Base-by-base conservation (phyloP, 2,329 filamentous ascomycete genomes). In the Biscogniauxia mediterranea region DNA sequence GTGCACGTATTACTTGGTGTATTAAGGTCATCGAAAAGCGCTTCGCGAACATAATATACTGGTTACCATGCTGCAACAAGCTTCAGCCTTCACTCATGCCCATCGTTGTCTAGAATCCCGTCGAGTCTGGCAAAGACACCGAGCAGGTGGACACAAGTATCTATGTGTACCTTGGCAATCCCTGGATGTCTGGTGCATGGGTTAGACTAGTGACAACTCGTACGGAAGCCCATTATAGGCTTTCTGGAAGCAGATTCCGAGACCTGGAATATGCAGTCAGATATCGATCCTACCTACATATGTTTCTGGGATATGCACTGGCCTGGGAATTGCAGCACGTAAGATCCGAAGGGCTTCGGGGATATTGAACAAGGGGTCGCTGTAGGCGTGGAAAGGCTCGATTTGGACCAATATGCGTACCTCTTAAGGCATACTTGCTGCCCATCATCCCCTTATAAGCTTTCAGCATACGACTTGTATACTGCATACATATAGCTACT, bases 121-220 rank as follows among this genome's bases (percentile, higher is more conserved):
- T 55, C 60, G 59, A 65, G 58, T 55, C 56, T 32, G 55, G 58
- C 62, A 58, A 59, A 59, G 57, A 62, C 55, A 54, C 21, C 52
- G 49, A 32, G 53, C 32, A 58, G 61, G 57, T 61, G 52, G 52
- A 52, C 55, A 38, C 54, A 67, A 62, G 66, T 67, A 67, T 64
- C 61, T 42, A 54, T 59, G 64, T 62, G 64, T 66, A 66, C 61
- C 63, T 63, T 13, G 32, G 21, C 21, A 64, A 46, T 55, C 64
- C 66, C 62, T 67, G 64, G 46, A 62, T n/a, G n/a, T n/a, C n/a
- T n/a, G 52, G 54, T 66, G 63, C 65, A 64, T 61, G 61, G 57
- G 60, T 60, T 21, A 17, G 50, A 19, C 19, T 52, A 52, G 23
- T 54, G 63, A 54, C 57, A n/a, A n/a, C 57, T 62, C 62, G 62